Conservation (phyloP, 371 early-diverging fungal genomes). For the Chytridium lagenaria region DNA sequence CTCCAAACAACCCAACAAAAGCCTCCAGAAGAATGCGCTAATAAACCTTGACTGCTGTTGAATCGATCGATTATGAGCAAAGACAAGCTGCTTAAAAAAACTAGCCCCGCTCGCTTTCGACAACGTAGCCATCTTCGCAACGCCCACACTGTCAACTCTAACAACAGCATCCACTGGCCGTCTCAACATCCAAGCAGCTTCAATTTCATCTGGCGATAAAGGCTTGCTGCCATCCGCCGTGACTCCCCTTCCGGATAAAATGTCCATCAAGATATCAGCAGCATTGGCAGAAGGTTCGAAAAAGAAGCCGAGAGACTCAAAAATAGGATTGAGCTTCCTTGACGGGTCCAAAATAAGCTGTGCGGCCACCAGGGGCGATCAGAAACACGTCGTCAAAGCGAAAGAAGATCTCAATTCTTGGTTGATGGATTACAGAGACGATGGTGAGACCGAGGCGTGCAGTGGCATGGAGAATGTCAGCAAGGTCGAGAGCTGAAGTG, state of each 20-base stretch:
- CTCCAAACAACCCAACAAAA: constrained; percentile 33
- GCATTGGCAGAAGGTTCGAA: constrained; percentile 34
- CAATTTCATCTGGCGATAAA: constrained; percentile 28
- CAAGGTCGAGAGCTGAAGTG: constrained; percentile 49
- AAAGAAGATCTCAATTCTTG: constrained; percentile 87
- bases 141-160: background rate
- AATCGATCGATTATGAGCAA: constrained; percentile 20
- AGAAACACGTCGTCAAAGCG: constrained; percentile 87
- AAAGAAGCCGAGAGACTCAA: constrained; percentile 42
- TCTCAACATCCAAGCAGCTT: constrained; percentile 26
- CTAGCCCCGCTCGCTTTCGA: constrained; percentile 21
- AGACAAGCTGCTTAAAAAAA: constrained; percentile 21
- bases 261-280: constrained; percentile 59
- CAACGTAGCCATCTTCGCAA: background rate
- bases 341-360: constrained; percentile 76
- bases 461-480: constrained; percentile 35
- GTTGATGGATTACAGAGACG: constrained; percentile 91
- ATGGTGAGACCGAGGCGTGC: constrained; percentile 64
- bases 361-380: constrained; percentile 73
- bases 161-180: background rate
- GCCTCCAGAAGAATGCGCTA: constrained; percentile 27
- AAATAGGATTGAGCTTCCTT: constrained; percentile 32
- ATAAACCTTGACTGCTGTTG: constrained; percentile 26
- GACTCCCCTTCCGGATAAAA: constrained; percentile 39
- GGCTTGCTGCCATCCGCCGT: constrained; percentile 5